Evolutionary conservation across 2,329 filamentous ascomycete genomes (phyloP).

Genomic region (Beauveria brongniartii): DNA sequence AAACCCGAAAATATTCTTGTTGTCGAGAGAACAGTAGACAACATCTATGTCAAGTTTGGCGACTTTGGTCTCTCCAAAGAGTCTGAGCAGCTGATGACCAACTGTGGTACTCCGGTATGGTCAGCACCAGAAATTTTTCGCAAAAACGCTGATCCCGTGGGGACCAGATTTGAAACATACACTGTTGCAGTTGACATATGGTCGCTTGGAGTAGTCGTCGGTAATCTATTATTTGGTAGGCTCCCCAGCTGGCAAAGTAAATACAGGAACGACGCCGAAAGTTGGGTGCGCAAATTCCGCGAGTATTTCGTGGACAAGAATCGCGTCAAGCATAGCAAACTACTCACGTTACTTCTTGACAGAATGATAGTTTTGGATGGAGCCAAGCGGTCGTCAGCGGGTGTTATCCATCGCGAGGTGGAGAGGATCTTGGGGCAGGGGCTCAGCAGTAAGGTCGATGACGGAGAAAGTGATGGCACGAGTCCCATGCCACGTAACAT

Average conservation of each 20-base stretch:
- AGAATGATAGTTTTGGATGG: not conserved
- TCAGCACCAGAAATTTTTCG: not conserved
- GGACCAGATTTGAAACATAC: not conserved
- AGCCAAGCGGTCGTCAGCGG: not conserved
- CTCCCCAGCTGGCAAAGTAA: not conserved
- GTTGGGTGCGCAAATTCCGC: not conserved
- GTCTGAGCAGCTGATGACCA: not conserved
- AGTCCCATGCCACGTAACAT: too few species aligned
- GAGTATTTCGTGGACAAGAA: too few species aligned
- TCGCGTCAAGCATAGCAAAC: not conserved
- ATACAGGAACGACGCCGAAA: not conserved
- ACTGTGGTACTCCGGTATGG: not conserved
- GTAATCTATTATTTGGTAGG: not conserved
- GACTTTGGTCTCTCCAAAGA: not conserved
- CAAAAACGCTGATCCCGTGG: not conserved
- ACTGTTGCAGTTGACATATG: not conserved
- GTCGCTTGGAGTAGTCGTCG: not conserved
- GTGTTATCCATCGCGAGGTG: not conserved
- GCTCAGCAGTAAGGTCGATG: too few species aligned
- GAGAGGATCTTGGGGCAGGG: not conserved
- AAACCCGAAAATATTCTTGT: not conserved
- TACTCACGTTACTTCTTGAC: not conserved
- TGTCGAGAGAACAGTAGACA: not conserved
- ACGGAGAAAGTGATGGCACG: too few species aligned
- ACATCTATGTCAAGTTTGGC: not conserved